These are phyloP conservation scores for Aschersonia sp. DNA, from an alignment of 2,329 filamentous ascomycete species.

Conservation along the genomic window DNA sequence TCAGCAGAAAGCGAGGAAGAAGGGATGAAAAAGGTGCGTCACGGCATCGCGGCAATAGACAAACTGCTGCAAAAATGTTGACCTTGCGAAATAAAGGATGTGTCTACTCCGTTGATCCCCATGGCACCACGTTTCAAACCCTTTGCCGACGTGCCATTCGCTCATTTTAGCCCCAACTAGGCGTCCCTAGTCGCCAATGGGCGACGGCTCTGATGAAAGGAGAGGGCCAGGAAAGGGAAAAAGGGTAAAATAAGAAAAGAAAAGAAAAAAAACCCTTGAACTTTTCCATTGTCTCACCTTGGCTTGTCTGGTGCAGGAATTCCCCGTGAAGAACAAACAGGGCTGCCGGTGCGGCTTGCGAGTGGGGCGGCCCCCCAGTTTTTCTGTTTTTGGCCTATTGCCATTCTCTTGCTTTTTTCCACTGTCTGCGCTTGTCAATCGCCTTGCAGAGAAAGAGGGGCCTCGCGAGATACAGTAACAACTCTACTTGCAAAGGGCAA, in stretches of 20 bases:
- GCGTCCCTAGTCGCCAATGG: not conserved
- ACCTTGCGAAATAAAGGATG: not conserved
- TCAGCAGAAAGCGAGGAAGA: not conserved
- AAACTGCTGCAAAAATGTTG: not conserved
- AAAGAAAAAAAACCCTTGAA: not conserved
- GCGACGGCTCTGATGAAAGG: no score
- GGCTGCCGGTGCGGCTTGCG: not conserved
- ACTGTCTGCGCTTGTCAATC: no score
- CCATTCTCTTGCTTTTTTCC: not conserved
- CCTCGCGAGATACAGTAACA: no score
- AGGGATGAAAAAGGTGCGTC: not conserved
- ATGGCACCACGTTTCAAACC: not conserved
- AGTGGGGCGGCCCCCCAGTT: not conserved
- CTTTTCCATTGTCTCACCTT: not conserved
- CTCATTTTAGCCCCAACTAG: not conserved
- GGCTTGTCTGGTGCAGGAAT: not conserved
- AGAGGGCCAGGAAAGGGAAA: no score
- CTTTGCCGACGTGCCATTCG: not conserved
- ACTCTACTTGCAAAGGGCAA: no score
- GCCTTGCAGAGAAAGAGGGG: no score
- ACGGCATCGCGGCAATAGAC: not conserved
- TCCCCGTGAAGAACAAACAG: constrained; percentile 1
- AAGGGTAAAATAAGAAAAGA: no score
- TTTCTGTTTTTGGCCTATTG: not conserved
- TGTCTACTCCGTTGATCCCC: not conserved